Evolutionary conservation across 2,329 filamentous ascomycete genomes (phyloP), one percentile per base, ranked within the genome.

Genomic region (Colletotrichum sublineola): DNA sequence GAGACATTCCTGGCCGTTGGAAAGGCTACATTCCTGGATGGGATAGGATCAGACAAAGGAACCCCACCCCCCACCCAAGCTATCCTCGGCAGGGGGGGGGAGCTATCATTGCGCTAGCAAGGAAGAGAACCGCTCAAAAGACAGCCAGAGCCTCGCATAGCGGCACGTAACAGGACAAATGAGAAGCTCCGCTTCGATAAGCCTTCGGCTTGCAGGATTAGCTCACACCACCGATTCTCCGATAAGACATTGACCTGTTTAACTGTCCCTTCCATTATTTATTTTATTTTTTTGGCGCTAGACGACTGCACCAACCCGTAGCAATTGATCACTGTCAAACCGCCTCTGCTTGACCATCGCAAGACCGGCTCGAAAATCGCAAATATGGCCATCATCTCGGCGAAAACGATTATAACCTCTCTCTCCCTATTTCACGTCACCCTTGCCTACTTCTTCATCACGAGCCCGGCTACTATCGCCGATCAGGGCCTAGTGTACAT

Each of bases 391-490:
- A 86, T 97, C 80, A 88, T 98, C 78, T 95, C 94, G 2, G 91
- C 92, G 73, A 92, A 89, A 79, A 94, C 92, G 11, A 92, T 97
- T 81, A 92, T 98, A 77, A 92, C 93, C 77, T 92, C 91, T 64
- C 85, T 97, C 76, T 93, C 93, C 76, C 88, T 97, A 80, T 94
- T 96, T 85, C 94, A 97, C 83, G 82, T 97, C 75, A 94, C 93
- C 7, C 86, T 96, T 61, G 94, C 92, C 77, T 95, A 92, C 82
- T 94, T 96, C 85, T 92, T 98, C 84, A 87, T 97, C 77, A 92
- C 90, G 53, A 91, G 88, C 71, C 95, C 95, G 7, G 84, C 85
- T 73, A 86, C 89, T 55, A 87, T 98, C 77, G 90, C 93, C 61
- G 92, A 96, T 79, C 94, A 97, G 78, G 91, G 92, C 64, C 81